Conservation (phyloP, 805 yeast genomes). For the Jamesozyma spencerorum region DNA sequence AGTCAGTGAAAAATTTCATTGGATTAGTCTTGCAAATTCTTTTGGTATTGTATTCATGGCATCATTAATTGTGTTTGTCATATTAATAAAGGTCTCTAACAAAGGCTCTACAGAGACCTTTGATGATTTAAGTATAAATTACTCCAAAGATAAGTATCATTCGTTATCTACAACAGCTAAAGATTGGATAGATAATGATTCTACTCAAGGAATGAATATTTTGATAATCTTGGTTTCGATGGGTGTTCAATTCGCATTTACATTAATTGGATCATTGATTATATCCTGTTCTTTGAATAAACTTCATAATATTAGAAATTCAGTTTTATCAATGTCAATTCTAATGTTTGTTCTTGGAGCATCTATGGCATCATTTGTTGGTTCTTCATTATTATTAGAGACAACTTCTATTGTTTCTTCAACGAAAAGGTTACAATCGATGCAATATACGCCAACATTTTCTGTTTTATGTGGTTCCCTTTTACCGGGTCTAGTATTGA, state of each 20-base stretch:
- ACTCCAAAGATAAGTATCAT: conserved; percentile 14
- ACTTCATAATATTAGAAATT: conserved; percentile 59
- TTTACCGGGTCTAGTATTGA: conserved; percentile 40
- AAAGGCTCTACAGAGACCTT: conserved; percentile 13
- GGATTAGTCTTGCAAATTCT: conserved; percentile 70
- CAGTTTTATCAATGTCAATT: conserved; percentile 53
- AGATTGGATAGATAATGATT: conserved; percentile 34
- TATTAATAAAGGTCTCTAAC: conserved; percentile 35
- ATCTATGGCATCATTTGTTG: conserved; percentile 62
- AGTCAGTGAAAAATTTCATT: conserved; percentile 49
- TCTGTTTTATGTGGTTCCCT: conserved; percentile 42
- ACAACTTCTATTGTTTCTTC: conserved; percentile 4
- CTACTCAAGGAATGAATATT: conserved; percentile 28
- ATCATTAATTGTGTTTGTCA: conserved; percentile 53
- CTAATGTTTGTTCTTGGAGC: conserved; percentile 61
- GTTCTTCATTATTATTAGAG: conserved; percentile 39
- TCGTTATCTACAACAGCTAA: conserved; percentile 38
- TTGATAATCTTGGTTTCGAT: conserved; percentile 56
- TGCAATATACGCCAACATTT: conserved; percentile 9
- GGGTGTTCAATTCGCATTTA: conserved; percentile 65
- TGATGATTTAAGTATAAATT: conserved; percentile 14
- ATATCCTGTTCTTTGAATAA: conserved; percentile 50
- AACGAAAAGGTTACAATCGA: not conserved
- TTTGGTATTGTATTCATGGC: conserved; percentile 53
- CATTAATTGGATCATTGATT: conserved; percentile 51